Base-by-base conservation (phyloP, 2,329 filamentous ascomycete genomes). In the Pestalotiopsis sp. region DNA sequence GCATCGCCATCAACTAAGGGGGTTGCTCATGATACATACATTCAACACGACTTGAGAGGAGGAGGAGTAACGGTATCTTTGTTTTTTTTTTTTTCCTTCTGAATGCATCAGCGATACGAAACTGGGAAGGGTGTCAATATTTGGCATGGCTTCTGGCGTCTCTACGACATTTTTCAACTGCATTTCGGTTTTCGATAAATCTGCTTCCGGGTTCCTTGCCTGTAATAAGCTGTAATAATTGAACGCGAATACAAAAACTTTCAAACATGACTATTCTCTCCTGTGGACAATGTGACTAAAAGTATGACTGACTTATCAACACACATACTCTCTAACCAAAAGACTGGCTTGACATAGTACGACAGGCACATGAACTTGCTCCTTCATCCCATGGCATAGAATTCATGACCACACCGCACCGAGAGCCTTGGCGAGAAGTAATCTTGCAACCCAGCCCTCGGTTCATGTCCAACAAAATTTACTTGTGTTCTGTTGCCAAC, bases 1-100 rank as follows among this genome's bases (percentile, higher is more conserved):
- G 86, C 79, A 89, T 91, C 73, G 74, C 78, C 38, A 83, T 91
- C 75, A 78, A 82, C 77, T n/a, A n/a, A n/a, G n/a, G n/a, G n/a
- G n/a, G n/a, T n/a, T n/a, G n/a, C n/a, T n/a, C 13, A 25, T 11
- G 27, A 27, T 52, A 4, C 9, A 14, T 52, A 14, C 45, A 12
- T 17, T 6, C 25, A 59, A 2, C 57, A 36, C 7, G 45, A 52
- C 6, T 52, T 52, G 45, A 52, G 4, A n/a, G 45, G 6, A n/a
- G 45, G 6, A 11, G 17, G n/a, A 9, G 7, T 6, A 45, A 5
- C 1, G 2, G 45, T 9, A 3, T 7, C 3, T n/a, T 52, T 52
- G 7, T n/a, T 20, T 14, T 49, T n/a, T 20, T 49, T 14, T 49
- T 52, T 23, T 20, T n/a, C n/a, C n/a, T n/a, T 23, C 45, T 52